Evolutionary conservation across 2,329 filamentous ascomycete genomes (phyloP), one percentile per base, ranked within the genome.

Genomic region (Epichloe gansuensis): DNA sequence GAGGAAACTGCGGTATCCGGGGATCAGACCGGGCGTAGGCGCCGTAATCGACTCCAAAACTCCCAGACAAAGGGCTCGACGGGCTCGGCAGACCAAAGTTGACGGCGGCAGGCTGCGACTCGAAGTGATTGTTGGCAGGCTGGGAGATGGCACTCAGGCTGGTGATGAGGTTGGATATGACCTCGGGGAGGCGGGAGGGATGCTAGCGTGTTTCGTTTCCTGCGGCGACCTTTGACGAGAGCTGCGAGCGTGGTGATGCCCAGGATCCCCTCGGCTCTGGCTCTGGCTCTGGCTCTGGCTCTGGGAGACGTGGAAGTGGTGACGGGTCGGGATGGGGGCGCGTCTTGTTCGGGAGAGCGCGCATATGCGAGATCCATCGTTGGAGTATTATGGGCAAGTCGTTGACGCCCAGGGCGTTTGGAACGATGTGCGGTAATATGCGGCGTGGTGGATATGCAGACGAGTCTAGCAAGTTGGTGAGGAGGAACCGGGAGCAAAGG

Each of bases 11-110:
- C 63, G 12, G 75, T 62, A 17, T 79, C 73, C 50, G 75, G 74
- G 75, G 69, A 17, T 73, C 70, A 4, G 76, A 71, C 46, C 76
- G 71, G 48, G 76, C 72, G 65, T 80, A 85, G 54, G 81, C 76
- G 54, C 83, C 81, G 75, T 88, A 88, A 63, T 88, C 86, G 68
- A 88, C 79, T 46, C 86, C 84, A 64, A 86, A 87, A 55, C 77
- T 78, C 44, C 76, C 77, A 6, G 68, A 68, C 41, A 58, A 63
- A 11, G 70, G 66, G 44, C 55, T 62, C 12, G 57, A 50, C 6
- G 72, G 69, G 4, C 68, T 71, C 17, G 72, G 69, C 7, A 70
- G 57, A 21, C 71, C 71, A 48, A 71, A 61, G 55, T 60, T 67
- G 37, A 73, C 69, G 13, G 71, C 67, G 55, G 67, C 66, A 23